Evolutionary conservation across 2,329 filamentous ascomycete species (phyloP).

Genomic region (Madurella mycetomatis): DNA sequence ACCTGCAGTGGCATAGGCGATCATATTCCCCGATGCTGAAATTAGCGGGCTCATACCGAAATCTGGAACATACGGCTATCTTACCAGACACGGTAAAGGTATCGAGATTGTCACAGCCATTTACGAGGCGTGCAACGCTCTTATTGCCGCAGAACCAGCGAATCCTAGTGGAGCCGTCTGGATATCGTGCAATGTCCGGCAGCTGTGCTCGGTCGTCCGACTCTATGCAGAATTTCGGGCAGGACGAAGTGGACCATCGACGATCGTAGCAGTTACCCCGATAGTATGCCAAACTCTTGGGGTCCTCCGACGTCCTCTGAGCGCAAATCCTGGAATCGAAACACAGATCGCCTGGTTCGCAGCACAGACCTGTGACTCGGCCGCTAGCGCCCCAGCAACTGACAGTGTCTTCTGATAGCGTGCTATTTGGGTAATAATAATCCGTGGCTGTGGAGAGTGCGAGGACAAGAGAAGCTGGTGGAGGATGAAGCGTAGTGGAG

Average conservation of each 20-base stretch:
- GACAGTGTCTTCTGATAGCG: background rate
- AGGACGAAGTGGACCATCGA: background rate
- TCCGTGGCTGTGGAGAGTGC: background rate
- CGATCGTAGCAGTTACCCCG: constrained; percentile 13
- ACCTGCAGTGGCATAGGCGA: constrained; percentile 3
- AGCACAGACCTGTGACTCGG: constrained; percentile 11
- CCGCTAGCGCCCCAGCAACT: background rate
- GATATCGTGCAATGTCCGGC: background rate
- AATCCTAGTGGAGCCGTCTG: background rate
- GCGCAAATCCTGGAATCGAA: constrained; percentile 13
- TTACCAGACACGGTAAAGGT: no score
- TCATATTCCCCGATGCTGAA: background rate
- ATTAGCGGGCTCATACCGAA: background rate
- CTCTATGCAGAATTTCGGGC: constrained; percentile 9
- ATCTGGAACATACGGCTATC: background rate
- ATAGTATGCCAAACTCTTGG: constrained; percentile 1
- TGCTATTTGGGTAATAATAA: constrained; percentile 12
- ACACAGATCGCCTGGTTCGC: constrained; percentile 12
- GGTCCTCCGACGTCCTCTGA: no score
- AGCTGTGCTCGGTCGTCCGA: background rate
- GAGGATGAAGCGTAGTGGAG: background rate
- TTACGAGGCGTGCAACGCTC: no score
- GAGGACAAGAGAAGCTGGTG: background rate
- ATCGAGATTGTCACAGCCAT: no score
- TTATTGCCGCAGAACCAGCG: background rate